A percentile compares a stretch with the other conserved stretches of the same genome.
Conservation (phyloP, 352 stramenopile species). For the Plasmopara muralis region DNA sequence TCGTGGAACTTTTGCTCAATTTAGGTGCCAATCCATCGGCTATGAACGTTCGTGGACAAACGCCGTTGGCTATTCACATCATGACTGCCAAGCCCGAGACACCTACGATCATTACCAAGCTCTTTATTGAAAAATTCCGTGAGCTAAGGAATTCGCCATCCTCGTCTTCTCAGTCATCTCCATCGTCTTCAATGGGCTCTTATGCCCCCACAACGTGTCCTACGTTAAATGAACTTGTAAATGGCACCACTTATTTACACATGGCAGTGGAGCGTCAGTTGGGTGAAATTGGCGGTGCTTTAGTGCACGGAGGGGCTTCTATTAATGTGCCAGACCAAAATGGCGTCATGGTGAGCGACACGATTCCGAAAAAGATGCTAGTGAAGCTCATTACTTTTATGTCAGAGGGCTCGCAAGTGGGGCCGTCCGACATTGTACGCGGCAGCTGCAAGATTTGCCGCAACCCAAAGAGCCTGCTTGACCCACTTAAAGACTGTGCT, state of each 20-base stretch:
- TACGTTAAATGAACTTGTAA: slow-evolving; percentile 59
- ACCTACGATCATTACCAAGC: slow-evolving; percentile 35
- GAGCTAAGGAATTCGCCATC: slow-evolving; percentile 11
- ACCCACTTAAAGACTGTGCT: slow-evolving; percentile 66
- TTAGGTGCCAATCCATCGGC: slow-evolving; percentile 53
- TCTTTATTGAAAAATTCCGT: slow-evolving; percentile 50
- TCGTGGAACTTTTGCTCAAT: slow-evolving; percentile 65
- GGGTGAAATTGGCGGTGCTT: slow-evolving; percentile 53
- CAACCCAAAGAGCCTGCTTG: slow-evolving; percentile 63
- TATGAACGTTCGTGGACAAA: slow-evolving; percentile 77
- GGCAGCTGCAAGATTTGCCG: slow-evolving; percentile 82
- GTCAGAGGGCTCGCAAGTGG: slow-evolving; percentile 61
- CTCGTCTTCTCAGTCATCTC: slow-evolving; percentile 14
- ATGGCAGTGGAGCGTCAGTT: slow-evolving; percentile 68
- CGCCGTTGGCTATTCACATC: slow-evolving; percentile 79
- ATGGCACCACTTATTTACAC: slow-evolving; percentile 79
- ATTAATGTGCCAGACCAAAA: slow-evolving; percentile 81
- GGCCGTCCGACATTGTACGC: slow-evolving; percentile 45
- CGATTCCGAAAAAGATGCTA: slow-evolving; percentile 66
- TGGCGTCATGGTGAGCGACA: slow-evolving; percentile 72
- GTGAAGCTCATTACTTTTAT: slow-evolving; percentile 75
- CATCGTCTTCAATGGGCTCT: slow-evolving; percentile 14
- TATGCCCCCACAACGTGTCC: slow-evolving; percentile 11
- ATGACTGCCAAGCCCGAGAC: slow-evolving; percentile 63
- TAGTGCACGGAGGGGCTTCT: slow-evolving; percentile 67